A percentile compares a stretch with the other conserved stretches of the same genome.
phyloP scores from a whole-genome alignment of 176 grass and related monocot species.

The Panicum miliaceum region DNA sequence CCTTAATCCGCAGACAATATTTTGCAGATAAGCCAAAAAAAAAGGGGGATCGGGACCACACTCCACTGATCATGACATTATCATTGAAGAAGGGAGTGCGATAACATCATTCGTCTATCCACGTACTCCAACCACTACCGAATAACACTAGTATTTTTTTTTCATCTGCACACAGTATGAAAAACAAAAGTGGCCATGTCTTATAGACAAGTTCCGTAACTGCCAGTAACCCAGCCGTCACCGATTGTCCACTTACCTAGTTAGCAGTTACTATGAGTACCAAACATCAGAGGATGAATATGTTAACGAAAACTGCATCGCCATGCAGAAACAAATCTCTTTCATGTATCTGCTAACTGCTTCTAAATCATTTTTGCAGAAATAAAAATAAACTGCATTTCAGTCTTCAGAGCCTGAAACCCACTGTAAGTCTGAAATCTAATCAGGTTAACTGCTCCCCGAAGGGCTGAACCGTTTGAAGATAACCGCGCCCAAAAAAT shows the following conservation, averaged over 20 bases:
- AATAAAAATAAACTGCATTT: background rate
- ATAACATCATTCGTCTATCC: constrained; percentile 41
- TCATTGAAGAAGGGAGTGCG: background rate
- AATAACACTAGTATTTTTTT: background rate
- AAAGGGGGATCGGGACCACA: background rate
- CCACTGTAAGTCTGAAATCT: background rate
- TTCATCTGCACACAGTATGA: background rate
- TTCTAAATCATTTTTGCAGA: background rate
- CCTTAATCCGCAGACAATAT: background rate
- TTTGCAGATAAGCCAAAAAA: constrained; percentile 24
- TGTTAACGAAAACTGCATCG: background rate
- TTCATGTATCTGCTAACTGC: too few species aligned
- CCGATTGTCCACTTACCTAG: background rate
- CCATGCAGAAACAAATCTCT: background rate
- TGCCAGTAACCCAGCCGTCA: background rate
- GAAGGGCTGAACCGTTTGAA: background rate
- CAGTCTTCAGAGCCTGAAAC: background rate
- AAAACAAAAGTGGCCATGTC: background rate
- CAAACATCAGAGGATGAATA: background rate
- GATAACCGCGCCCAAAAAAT: background rate
- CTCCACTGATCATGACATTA: constrained; percentile 24
- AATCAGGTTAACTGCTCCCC: background rate
- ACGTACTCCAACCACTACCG: background rate
- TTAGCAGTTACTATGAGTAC: background rate
- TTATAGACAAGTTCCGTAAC: background rate